Evolutionary conservation across 129 eudicot genomes (phyloP).

Genomic region (Pseudognaphalium luteoalbum): DNA sequence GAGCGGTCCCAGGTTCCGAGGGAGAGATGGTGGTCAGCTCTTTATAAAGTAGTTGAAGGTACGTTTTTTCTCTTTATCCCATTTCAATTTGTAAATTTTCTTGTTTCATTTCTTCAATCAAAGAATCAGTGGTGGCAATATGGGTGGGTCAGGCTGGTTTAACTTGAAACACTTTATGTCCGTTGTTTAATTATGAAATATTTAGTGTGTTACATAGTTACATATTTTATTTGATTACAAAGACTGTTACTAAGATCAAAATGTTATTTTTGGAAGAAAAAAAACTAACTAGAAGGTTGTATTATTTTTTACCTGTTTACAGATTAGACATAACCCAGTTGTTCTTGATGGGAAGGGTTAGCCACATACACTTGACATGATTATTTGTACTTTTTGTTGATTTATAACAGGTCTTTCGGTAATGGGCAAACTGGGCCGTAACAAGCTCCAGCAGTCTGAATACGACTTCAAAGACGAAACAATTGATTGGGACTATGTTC

Average conservation of each 20-base stretch:
- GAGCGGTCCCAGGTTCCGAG: conserved; percentile 51
- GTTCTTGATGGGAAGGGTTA: neutral
- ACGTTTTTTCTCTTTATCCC: neutral
- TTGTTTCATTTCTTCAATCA: neutral
- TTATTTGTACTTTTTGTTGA: neutral
- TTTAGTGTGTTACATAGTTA: neutral
- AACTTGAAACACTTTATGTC: neutral
- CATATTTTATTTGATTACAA: neutral
- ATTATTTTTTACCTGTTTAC: too few relatives aligned
- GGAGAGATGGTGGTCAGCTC: conserved; percentile 92
- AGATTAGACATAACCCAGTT: neutral
- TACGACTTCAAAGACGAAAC: conserved; percentile 40
- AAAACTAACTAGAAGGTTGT: neutral
- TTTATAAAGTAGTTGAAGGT: conserved; percentile 88
- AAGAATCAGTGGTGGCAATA: neutral
- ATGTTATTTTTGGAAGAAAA: too few relatives aligned
- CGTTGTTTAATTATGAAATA: neutral
- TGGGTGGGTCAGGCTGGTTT: neutral
- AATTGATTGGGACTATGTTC: conserved; percentile 56
- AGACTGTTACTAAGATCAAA: neutral
- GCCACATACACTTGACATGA: neutral
- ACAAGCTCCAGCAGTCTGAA: conserved; percentile 47
- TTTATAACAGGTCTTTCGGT: conserved; percentile 61
- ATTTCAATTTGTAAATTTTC: neutral
- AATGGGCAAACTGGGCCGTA: conserved; percentile 66